Evolutionary conservation across 2,329 filamentous ascomycete species (phyloP).

Genomic region (Lasiodiplodia theobromae): DNA sequence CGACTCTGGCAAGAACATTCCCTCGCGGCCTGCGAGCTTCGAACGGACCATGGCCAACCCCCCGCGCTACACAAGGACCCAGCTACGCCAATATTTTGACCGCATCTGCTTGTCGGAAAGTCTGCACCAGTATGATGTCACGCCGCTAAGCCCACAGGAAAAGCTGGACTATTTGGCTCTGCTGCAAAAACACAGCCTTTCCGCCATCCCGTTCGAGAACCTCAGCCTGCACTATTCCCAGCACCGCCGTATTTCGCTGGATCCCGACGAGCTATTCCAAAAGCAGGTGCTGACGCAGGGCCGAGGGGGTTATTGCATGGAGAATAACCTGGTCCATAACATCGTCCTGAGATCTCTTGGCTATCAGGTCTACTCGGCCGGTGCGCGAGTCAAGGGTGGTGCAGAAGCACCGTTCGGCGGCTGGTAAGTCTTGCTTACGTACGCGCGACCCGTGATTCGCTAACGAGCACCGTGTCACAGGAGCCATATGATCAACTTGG

Average conservation of each 20-base stretch:
- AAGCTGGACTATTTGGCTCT: constrained; percentile 40
- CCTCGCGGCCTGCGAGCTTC: background rate
- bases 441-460: constrained; percentile 20
- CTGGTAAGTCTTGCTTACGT: constrained; percentile 37
- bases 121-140: constrained; percentile 38
- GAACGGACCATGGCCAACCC: constrained; percentile 16
- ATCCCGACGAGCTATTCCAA: constrained; percentile 58
- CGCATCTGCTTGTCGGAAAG: constrained; percentile 41
- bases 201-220: constrained; percentile 64
- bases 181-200: constrained; percentile 52
- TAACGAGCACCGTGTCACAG: constrained; percentile 34
- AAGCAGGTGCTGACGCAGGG: constrained; percentile 60
- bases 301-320: constrained; percentile 68
- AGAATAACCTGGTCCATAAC: constrained; percentile 63
- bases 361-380: constrained; percentile 53
- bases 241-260: constrained; percentile 53
- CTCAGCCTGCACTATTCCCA: constrained; percentile 58
- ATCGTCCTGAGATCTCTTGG: constrained; percentile 60
- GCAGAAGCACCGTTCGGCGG: constrained; percentile 36
- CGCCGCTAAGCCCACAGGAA: constrained; percentile 35
- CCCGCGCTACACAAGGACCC: constrained; percentile 36
- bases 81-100: constrained; percentile 46
- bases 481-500: constrained; percentile 56
- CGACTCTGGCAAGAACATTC: constrained; percentile 15
- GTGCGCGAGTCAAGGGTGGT: constrained; percentile 46